These are phyloP conservation scores for Chrysopogon serrulatus DNA, from an alignment of 176 grass and related monocot species.

Conservation along the genomic window DNA sequence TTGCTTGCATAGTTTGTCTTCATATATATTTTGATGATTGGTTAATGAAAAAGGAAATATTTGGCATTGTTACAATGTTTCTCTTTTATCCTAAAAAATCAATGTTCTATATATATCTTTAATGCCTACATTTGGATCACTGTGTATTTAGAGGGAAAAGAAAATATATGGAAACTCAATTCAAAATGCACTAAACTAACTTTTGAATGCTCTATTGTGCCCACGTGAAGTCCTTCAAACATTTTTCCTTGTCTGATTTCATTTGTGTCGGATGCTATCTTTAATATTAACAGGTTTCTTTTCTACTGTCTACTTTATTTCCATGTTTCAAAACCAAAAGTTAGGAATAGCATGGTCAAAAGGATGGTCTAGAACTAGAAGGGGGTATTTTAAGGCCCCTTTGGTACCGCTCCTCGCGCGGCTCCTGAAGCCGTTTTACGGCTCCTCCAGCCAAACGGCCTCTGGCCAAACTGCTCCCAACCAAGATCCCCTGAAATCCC, in stretches of 20 bases:
- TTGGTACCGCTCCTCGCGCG: too few species aligned
- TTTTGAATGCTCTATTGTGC: not conserved
- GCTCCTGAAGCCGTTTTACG: too few species aligned
- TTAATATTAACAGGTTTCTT: not conserved
- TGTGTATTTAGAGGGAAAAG: not conserved
- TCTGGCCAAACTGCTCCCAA: too few species aligned
- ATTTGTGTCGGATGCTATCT: not conserved
- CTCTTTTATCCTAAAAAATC: not conserved
- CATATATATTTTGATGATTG: not conserved
- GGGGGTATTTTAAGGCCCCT: too few species aligned
- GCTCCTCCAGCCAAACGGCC: too few species aligned
- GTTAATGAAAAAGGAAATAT: not conserved
- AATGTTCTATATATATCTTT: not conserved
- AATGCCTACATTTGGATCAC: not conserved
- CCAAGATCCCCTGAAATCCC: too few species aligned
- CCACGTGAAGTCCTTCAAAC: not conserved
- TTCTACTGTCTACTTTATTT: not conserved
- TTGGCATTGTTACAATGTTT: not conserved
- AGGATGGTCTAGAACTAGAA: not conserved
- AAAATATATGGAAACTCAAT: not conserved
- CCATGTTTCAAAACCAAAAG: not conserved
- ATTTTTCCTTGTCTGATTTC: not conserved
- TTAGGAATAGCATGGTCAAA: not conserved
- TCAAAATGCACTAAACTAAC: not conserved
- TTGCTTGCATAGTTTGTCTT: not conserved